These are phyloP conservation scores for Carex sylvatica DNA, from an alignment of 202 grass and related monocot species.

Conservation along the genomic window DNA sequence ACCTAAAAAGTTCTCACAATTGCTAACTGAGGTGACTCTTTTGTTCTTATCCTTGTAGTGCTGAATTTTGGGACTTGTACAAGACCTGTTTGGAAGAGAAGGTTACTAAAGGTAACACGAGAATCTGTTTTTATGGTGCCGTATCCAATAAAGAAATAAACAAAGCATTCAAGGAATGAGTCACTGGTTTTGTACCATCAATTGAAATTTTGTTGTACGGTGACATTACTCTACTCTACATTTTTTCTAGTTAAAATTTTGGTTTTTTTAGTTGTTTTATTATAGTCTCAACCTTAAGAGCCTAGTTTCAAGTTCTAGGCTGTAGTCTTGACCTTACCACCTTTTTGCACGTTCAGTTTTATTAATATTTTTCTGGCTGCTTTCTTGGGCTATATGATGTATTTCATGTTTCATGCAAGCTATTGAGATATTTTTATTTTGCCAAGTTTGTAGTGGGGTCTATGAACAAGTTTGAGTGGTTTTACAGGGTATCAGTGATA, in stretches of 20 bases:
- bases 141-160: slow-evolving; percentile 64
- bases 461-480: too few species aligned
- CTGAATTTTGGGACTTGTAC: slow-evolving; percentile 90
- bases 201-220: slow-evolving; percentile 10
- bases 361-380: too few species aligned
- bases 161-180: slow-evolving; percentile 51
- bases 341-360: background rate
- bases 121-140: slow-evolving; percentile 79
- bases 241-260: background rate
- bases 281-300: background rate
- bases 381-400: too few species aligned
- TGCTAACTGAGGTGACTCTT: background rate
- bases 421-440: too few species aligned
- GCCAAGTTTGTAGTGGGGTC: too few species aligned
- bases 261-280: background rate
- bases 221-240: background rate
- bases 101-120: slow-evolving; percentile 40
- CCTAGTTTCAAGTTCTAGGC: background rate
- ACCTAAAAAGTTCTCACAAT: background rate
- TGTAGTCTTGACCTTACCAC: background rate
- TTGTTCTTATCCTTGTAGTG: slow-evolving; percentile 43
- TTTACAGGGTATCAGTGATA: too few species aligned
- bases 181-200: background rate
- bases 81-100: slow-evolving; percentile 65
- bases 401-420: too few species aligned